phyloP scores from a whole-genome alignment of 768 basidiomycete species.

The Melanogaster broomeanus region DNA sequence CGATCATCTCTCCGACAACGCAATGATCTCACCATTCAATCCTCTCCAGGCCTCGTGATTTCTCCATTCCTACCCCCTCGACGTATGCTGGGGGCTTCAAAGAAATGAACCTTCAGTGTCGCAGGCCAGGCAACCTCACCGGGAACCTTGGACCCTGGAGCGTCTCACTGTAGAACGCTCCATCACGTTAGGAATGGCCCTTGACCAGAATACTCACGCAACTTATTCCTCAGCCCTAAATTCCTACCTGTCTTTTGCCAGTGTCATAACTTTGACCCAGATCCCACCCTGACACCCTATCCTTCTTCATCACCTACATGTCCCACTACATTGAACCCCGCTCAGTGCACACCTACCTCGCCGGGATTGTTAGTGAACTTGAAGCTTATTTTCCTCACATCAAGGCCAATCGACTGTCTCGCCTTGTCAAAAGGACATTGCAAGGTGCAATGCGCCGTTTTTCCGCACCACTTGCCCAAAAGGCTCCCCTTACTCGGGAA shows the following conservation, averaged over 20 bases:
- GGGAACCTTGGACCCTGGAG: too few relatives aligned
- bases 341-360: constrained; percentile 38
- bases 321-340: too few relatives aligned
- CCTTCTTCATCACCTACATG: constrained; percentile 41
- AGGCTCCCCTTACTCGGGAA: constrained; percentile 14
- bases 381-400: constrained; percentile 32
- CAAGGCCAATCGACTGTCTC: neutral
- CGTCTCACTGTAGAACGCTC: neutral
- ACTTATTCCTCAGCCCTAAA: neutral
- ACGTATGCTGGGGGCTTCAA: too few relatives aligned
- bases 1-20: too few relatives aligned
- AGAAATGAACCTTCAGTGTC: too few relatives aligned
- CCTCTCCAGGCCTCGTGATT: too few relatives aligned
- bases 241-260: neutral
- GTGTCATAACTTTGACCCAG: neutral
- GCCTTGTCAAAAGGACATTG: constrained; percentile 30
- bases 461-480: constrained; percentile 18
- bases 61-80: too few relatives aligned
- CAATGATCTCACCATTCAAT: too few relatives aligned
- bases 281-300: constrained; percentile 31
- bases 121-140: too few relatives aligned
- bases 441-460: constrained; percentile 23
- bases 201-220: neutral
- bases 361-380: constrained; percentile 37
- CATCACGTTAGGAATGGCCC: neutral